These are phyloP conservation scores for Trichoderma sp. DNA, from an alignment of 2,329 filamentous ascomycete genomes.

Conservation along the genomic window DNA sequence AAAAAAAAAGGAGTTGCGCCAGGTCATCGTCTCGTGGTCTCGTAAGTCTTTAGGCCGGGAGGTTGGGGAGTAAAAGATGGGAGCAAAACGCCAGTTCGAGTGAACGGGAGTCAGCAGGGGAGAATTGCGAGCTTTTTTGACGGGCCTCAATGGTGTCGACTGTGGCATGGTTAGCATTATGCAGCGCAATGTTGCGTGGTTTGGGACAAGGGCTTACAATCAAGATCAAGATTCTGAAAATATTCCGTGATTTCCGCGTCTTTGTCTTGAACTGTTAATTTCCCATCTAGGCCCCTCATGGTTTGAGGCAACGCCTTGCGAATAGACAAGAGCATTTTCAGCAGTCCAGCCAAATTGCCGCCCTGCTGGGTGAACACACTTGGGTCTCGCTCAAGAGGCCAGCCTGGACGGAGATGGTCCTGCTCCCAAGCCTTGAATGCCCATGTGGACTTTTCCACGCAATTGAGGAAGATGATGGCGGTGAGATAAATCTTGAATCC, in stretches of 20 bases:
- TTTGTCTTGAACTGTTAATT: constrained; percentile 46
- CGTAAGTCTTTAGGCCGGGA: constrained; percentile 16
- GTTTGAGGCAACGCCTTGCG: constrained; percentile 57
- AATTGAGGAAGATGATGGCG: constrained; percentile 61
- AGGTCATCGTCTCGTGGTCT: constrained; percentile 15
- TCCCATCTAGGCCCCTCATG: constrained; percentile 44
- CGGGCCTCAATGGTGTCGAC: constrained; percentile 40
- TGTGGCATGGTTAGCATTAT: constrained; percentile 14
- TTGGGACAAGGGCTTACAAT: constrained; percentile 46
- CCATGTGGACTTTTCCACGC: constrained; percentile 66
- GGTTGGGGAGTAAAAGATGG: constrained; percentile 43
- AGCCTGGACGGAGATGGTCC: constrained; percentile 54
- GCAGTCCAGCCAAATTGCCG: constrained; percentile 53
- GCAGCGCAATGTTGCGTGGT: neutral
- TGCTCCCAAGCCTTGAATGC: constrained; percentile 67
- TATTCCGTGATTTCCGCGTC: constrained; percentile 48
- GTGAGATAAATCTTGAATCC: constrained; percentile 61
- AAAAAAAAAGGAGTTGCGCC: neutral
- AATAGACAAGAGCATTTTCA: constrained; percentile 61
- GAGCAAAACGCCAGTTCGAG: constrained; percentile 51
- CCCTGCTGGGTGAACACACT: constrained; percentile 57
- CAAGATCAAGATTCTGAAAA: constrained; percentile 55
- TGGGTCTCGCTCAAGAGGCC: constrained; percentile 59
- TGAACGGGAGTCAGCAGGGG: constrained; percentile 47
- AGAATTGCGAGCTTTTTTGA: constrained; percentile 52